Conservation (phyloP, 352 stramenopile genomes). For the Pythium oligandrum region DNA sequence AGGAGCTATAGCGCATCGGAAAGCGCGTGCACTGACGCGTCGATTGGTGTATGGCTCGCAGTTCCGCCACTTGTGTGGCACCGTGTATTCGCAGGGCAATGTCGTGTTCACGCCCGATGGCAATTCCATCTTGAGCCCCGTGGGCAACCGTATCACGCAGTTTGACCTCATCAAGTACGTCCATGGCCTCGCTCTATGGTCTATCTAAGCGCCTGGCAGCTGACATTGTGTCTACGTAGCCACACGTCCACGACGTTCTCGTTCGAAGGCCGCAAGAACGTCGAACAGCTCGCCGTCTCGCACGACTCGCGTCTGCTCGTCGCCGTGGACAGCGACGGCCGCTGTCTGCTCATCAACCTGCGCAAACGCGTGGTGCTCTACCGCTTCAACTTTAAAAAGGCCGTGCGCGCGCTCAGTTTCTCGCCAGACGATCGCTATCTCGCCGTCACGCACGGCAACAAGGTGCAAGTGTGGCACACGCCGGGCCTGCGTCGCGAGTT, state of each 20-base stretch:
- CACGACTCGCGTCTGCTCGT: constrained; percentile 87
- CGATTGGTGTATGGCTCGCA: constrained; percentile 9
- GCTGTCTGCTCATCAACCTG: constrained; percentile 89
- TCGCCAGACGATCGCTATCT: constrained; percentile 88
- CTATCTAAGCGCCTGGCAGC: neutral
- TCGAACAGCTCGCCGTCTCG: constrained; percentile 82
- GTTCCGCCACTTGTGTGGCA: constrained; percentile 92
- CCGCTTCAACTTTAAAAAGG: constrained; percentile 93
- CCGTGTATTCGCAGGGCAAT: constrained; percentile 92
- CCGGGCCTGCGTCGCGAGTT: constrained; percentile 86
- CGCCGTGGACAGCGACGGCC: constrained; percentile 88
- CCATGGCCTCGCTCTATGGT: neutral
- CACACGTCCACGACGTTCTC: constrained; percentile 87
- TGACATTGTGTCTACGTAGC: constrained; percentile 22
- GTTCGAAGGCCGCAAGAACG: constrained; percentile 91
- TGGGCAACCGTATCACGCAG: constrained; percentile 93
- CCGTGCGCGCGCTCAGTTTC: constrained; percentile 82
- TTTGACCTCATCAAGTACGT: constrained; percentile 92
- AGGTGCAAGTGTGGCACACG: constrained; percentile 90
- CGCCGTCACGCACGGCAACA: constrained; percentile 86
- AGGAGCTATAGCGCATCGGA: too few relatives aligned
- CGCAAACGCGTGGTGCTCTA: constrained; percentile 88
- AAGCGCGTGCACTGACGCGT: neutral
- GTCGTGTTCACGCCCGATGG: constrained; percentile 91
- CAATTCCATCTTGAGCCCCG: constrained; percentile 89